These are phyloP conservation scores for Akanthomyces muscarius DNA, from an alignment of 2,329 filamentous ascomycete species.

Conservation along the genomic window DNA sequence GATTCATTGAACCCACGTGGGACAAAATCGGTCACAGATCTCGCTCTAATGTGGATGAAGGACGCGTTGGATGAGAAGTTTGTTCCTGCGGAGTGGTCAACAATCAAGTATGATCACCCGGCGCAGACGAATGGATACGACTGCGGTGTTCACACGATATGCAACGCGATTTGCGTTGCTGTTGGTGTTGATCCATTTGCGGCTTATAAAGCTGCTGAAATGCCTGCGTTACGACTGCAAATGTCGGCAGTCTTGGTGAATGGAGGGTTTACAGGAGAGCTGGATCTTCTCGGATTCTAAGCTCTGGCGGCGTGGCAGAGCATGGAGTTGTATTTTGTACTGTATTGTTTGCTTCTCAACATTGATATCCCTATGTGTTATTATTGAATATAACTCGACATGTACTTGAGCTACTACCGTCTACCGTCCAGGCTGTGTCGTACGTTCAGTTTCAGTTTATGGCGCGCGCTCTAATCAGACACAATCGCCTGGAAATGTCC, in stretches of 20 bases:
- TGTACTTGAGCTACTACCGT: neutral
- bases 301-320: neutral
- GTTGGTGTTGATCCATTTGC: slow-evolving; percentile 49
- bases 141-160: slow-evolving; percentile 73
- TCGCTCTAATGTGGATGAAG: slow-evolving; percentile 52
- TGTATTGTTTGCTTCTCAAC: neutral
- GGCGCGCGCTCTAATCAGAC: neutral
- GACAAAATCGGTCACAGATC: slow-evolving; percentile 35
- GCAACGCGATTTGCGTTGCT: slow-evolving; percentile 64
- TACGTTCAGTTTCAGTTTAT: too few species aligned
- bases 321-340: neutral
- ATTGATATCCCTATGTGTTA: neutral
- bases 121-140: slow-evolving; percentile 65
- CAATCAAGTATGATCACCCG: slow-evolving; percentile 46
- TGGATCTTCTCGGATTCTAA: slow-evolving; percentile 37
- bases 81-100: slow-evolving; percentile 56
- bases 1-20: slow-evolving; percentile 57
- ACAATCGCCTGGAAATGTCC: neutral
- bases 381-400: neutral
- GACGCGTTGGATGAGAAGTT: slow-evolving; percentile 53
- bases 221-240: slow-evolving; percentile 56
- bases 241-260: slow-evolving; percentile 65
- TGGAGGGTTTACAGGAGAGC: slow-evolving; percentile 60
- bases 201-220: slow-evolving; percentile 48
- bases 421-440: neutral